Percentiles rank a stretch among this genome's conserved stretches.
Conservation (phyloP, 2,329 filamentous ascomycete species). For the Aspergillus latus region DNA sequence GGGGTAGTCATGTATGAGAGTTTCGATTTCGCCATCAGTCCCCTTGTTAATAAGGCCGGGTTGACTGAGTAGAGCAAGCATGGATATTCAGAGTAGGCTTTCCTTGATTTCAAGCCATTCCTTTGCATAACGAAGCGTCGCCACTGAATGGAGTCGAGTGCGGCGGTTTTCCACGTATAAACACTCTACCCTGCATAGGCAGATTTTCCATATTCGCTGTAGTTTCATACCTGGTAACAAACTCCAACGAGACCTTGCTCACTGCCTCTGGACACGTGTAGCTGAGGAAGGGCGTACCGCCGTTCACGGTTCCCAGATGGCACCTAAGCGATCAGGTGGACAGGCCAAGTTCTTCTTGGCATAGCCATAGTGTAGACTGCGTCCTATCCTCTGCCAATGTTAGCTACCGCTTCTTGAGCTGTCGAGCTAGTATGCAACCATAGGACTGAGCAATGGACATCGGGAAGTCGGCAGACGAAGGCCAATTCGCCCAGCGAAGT, state of each 20-base stretch:
- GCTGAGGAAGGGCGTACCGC: background rate
- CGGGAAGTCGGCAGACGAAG: background rate
- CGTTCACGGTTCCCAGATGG: background rate
- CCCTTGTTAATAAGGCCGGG: too few relatives aligned
- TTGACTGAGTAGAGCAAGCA: too few relatives aligned
- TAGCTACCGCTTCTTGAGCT: background rate
- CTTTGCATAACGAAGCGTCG: too few relatives aligned
- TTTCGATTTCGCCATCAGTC: too few relatives aligned
- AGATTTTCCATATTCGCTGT: too few relatives aligned
- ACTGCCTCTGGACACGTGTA: background rate
- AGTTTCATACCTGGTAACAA: background rate
- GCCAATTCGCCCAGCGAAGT: background rate
- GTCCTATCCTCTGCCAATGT: background rate
- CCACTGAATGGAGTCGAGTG: too few relatives aligned
- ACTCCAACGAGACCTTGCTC: background rate
- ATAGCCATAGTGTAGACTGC: background rate
- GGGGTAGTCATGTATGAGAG: background rate
- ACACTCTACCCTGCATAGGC: background rate
- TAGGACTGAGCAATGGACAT: background rate
- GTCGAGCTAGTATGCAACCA: background rate
- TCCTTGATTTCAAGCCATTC: too few relatives aligned
- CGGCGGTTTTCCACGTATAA: too few relatives aligned
- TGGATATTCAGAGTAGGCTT: too few relatives aligned
- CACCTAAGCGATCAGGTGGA: background rate
- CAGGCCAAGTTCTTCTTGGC: background rate